A percentile compares a stretch with the other conserved stretches of the same genome.
Conservation (phyloP, 495 filamentous ascomycete species). For the Penicillium canescens region DNA sequence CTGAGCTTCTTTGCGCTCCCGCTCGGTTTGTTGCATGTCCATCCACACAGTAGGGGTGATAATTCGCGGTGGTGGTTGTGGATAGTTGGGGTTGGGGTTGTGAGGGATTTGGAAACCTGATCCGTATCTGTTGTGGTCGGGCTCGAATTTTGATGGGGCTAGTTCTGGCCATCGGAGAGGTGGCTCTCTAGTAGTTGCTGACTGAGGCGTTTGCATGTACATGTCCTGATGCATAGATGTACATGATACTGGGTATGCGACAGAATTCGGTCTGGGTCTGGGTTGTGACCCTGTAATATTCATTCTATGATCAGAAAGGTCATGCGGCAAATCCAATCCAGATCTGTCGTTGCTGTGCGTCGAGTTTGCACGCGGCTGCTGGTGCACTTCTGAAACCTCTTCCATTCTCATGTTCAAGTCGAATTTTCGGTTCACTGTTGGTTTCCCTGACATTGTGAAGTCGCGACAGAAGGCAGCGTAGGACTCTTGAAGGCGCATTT, state of each 20-base stretch:
- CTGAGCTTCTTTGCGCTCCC: too few species aligned
- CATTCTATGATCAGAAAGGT: neutral
- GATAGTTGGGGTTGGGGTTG: neutral
- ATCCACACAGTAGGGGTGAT: too few species aligned
- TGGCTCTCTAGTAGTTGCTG: neutral
- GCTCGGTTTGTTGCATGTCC: too few species aligned
- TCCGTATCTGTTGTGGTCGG: neutral
- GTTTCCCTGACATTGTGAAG: too few species aligned
- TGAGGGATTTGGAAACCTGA: neutral
- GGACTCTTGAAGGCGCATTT: too few species aligned
- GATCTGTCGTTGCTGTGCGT: too few species aligned
- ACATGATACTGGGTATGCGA: neutral
- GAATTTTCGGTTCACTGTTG: too few species aligned
- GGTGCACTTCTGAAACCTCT: too few species aligned
- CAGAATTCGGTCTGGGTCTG: neutral
- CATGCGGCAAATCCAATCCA: neutral
- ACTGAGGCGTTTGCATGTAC: neutral
- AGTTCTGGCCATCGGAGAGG: neutral
- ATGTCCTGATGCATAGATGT: neutral
- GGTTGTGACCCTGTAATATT: neutral
- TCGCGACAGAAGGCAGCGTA: too few species aligned
- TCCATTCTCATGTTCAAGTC: too few species aligned
- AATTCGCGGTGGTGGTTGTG: constrained; percentile 12
- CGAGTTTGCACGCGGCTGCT: too few species aligned
- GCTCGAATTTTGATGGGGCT: neutral